A percentile compares a stretch with the other conserved stretches of the same genome.
Conservation (phyloP, 371 early-diverging fungal genomes). For the Dichotomocladium elegans region DNA sequence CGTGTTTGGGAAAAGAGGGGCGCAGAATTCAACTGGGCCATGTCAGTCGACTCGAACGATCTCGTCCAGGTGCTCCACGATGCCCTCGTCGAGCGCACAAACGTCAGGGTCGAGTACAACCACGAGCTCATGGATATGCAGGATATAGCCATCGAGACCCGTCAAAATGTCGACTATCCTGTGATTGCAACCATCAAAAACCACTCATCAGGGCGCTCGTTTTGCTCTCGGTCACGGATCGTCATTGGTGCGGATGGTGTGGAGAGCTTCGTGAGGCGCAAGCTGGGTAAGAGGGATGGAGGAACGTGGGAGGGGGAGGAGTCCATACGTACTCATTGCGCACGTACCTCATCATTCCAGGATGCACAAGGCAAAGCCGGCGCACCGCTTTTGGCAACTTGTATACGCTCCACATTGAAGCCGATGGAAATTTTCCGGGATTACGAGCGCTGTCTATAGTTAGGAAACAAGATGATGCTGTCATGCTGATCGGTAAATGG, state of each 20-base stretch:
- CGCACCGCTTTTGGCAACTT: constrained; percentile 1
- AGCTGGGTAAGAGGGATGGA: constrained; percentile 30
- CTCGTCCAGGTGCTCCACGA: constrained; percentile 13
- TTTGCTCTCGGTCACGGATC: constrained; percentile 19
- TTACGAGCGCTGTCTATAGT: constrained; percentile 20
- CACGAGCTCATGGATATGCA: constrained; percentile 29
- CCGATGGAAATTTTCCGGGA: constrained; percentile 26
- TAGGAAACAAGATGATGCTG: constrained; percentile 15
- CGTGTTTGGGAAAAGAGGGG: constrained; percentile 31
- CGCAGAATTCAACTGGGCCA: constrained; percentile 21
- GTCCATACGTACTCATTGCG: no score
- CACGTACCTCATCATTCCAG: no score
- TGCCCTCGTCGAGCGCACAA: constrained; percentile 9
- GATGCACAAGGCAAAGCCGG: no score
- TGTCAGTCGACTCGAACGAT: constrained; percentile 17
- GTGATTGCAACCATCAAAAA: constrained; percentile 19
- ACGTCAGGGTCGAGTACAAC: constrained; percentile 19
- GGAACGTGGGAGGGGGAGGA: no score
- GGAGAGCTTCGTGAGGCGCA: constrained; percentile 30
- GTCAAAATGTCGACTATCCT: constrained; percentile 3
- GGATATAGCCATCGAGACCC: constrained; percentile 9
- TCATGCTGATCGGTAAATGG: constrained; percentile 22
- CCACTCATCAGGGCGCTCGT: constrained; percentile 12
- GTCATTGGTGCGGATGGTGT: constrained; percentile 35
- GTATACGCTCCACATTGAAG: constrained; percentile 25